These are phyloP conservation scores for Senna tora DNA, from an alignment of 306 rosid genomes.

Conservation along the genomic window DNA sequence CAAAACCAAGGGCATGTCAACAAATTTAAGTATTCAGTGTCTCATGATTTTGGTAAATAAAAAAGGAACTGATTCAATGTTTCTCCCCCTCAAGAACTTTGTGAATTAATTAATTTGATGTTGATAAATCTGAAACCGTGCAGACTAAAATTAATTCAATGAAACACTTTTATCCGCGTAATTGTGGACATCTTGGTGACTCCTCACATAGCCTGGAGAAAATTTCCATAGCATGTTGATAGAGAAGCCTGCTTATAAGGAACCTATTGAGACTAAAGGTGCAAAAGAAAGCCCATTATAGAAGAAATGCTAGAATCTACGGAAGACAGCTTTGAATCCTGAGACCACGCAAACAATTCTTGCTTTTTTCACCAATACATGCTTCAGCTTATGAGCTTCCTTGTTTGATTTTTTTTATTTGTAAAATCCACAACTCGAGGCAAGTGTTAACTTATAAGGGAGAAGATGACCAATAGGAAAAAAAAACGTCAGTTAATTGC, in stretches of 20 bases:
- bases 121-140: background rate
- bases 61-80: background rate
- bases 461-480: background rate
- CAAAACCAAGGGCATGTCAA: background rate
- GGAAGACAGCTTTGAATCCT: slow-evolving; percentile 15
- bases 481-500: background rate
- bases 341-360: background rate
- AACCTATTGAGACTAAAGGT: background rate
- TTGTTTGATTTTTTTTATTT: background rate
- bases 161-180: background rate
- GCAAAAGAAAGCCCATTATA: background rate
- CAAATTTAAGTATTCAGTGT: background rate
- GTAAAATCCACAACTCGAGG: background rate
- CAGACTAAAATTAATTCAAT: background rate
- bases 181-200: background rate
- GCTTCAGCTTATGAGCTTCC: background rate
- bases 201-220: background rate
- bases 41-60: background rate
- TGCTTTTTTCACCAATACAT: background rate
- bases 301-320: background rate
- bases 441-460: background rate
- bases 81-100: background rate
- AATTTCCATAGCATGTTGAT: background rate
- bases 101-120: background rate
- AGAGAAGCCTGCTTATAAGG: background rate